These are phyloP conservation scores for Cladosporium cucumerinum DNA, from an alignment of 2,329 filamentous ascomycete species.

Conservation along the genomic window DNA sequence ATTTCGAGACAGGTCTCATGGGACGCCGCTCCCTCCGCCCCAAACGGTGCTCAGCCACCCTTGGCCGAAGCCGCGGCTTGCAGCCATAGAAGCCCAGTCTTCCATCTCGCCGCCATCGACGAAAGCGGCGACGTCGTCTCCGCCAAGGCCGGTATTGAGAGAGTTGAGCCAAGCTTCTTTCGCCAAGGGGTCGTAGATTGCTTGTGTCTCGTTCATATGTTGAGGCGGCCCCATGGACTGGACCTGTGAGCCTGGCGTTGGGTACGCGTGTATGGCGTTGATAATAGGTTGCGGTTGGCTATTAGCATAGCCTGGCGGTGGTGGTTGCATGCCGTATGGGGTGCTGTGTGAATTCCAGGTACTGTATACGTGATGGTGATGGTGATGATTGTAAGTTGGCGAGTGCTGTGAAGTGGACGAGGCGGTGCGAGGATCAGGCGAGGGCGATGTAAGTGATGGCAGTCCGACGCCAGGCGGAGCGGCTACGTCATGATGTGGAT, in stretches of 20 bases:
- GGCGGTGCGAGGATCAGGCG: conserved; percentile 26
- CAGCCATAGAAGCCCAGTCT: conserved; percentile 32
- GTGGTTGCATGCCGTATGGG: conserved; percentile 23
- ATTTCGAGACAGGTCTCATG: background rate
- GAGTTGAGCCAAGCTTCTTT: conserved; percentile 37
- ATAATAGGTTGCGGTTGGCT: background rate
- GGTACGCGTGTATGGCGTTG: conserved; percentile 6
- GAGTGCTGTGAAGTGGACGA: conserved; percentile 28
- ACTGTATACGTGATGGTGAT: conserved; percentile 20
- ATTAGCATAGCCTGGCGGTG: background rate
- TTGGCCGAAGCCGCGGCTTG: conserved; percentile 22
- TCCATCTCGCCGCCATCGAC: conserved; percentile 37
- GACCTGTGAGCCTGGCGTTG: conserved; percentile 10
- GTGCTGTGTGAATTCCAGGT: conserved; percentile 25
- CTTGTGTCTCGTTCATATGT: conserved; percentile 17
- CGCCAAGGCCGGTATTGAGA: conserved; percentile 37
- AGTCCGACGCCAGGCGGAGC: conserved; percentile 20
- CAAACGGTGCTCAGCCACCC: conserved; percentile 34
- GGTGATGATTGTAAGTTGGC: conserved; percentile 20
- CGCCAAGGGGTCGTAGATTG: conserved; percentile 26
- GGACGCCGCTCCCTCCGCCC: conserved; percentile 17
- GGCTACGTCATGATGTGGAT: conserved; percentile 20
- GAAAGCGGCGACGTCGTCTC: conserved; percentile 42
- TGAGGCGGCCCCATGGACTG: conserved; percentile 16
- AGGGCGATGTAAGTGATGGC: conserved; percentile 26